Evolutionary conservation across 2,329 filamentous ascomycete species (phyloP), one percentile per base, ranked within the genome.

Genomic region (Macroventuria anomochaeta): DNA sequence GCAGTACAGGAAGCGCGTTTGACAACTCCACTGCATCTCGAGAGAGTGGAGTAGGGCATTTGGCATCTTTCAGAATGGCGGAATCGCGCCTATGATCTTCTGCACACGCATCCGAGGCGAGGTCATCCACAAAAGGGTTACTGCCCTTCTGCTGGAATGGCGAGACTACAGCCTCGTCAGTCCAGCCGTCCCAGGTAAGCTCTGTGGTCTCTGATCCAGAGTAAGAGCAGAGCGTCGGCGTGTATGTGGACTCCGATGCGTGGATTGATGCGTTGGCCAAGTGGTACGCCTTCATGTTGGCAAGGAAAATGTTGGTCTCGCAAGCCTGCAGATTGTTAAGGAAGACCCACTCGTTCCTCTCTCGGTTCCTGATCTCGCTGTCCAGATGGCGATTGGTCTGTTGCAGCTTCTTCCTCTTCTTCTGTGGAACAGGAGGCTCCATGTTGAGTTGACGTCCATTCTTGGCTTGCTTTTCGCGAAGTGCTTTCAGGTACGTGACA

Each of bases 281-380:
- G 18, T 61, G 37, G 8, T 50, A 64, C 8, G 38, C 65, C 37
- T 40, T 46, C n/a, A 59, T 52, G 29, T 68, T 63, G 25, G 69
- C 47, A 11, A 68, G 53, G 46, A 62, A 59, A 21, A 74, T 72
- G 43, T 72, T 73, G 43, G 58, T 59, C 31, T 63, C 60, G 40
- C 72, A 74, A 5, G 66, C 65, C 34, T 67, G 63, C 20, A 74
- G 46, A 25, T 69, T 73, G 34, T 65, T 65, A 43, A 74, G 54
- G 10, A 70, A 66, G 17, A 57, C 66, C 21, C 44, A 54, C 46
- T 74, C 68, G 33, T 73, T 69, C 34, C 64, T 65, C 41, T 72
- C 65, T 34, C 65, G 64, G 13, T 68, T 62, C 33, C 63, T 61
- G 26, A 74, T 74, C n/a, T 72, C 71, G 37, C 58, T 69, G 41